These are phyloP conservation scores for Diaporthe velutina DNA, from an alignment of 2,329 filamentous ascomycete genomes.

Conservation along the genomic window DNA sequence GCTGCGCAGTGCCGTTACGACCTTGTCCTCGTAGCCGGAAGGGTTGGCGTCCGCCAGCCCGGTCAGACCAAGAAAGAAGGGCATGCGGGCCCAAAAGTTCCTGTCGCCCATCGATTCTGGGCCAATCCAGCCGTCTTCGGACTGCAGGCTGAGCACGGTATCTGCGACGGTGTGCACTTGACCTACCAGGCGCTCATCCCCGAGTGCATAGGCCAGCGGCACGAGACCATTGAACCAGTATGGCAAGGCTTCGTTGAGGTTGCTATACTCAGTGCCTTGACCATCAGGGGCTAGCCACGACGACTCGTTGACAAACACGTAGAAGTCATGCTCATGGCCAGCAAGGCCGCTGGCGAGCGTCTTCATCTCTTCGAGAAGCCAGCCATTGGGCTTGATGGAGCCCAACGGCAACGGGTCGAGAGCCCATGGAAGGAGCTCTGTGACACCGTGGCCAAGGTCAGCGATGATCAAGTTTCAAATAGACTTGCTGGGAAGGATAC, in stretches of 20 bases:
- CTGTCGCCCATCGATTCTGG: constrained; percentile 46
- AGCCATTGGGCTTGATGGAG: not conserved
- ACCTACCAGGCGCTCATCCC: constrained; percentile 59
- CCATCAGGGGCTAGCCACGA: constrained; percentile 59
- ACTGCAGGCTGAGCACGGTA: constrained; percentile 57
- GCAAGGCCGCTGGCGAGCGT: constrained; percentile 60
- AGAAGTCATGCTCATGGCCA: constrained; percentile 67
- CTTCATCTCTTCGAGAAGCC: not conserved
- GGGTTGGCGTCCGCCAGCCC: constrained; percentile 51
- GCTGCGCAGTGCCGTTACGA: constrained; percentile 40
- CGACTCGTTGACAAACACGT: constrained; percentile 63
- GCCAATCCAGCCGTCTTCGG: constrained; percentile 67
- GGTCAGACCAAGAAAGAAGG: constrained; percentile 49
- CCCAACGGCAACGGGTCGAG: not conserved
- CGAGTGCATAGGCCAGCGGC: constrained; percentile 64
- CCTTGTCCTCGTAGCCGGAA: constrained; percentile 34
- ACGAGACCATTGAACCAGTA: constrained; percentile 74
- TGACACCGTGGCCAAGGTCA: not conserved
- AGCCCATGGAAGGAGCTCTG: not conserved
- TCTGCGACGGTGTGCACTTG: constrained; percentile 58
- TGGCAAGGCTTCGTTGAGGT: constrained; percentile 67
- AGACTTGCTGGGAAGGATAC: not conserved
- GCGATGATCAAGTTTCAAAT: not conserved
- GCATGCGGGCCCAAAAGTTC: constrained; percentile 50
- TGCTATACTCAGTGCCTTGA: constrained; percentile 64